phyloP scores from a whole-genome alignment of 495 filamentous ascomycete species.

The Lophium mytilinum region DNA sequence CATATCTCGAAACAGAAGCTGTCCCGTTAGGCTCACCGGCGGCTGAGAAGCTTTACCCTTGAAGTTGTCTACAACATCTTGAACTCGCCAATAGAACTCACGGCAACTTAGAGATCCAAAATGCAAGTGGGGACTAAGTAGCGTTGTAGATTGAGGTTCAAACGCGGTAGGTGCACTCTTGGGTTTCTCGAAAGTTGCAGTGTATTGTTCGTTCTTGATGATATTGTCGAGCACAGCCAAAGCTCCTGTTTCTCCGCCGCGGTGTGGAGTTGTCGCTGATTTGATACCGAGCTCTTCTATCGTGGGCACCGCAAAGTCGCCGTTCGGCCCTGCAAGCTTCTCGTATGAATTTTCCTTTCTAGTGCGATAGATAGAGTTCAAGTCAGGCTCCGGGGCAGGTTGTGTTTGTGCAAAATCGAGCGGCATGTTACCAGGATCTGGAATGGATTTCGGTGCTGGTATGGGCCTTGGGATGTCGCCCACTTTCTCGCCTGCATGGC shows the following conservation, averaged over 20 bases:
- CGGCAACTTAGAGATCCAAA: conserved; percentile 57
- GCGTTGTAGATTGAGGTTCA: conserved; percentile 57
- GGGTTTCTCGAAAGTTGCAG: conserved; percentile 61
- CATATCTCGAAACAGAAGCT: conserved; percentile 68
- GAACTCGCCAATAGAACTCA: conserved; percentile 60
- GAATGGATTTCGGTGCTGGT: conserved; percentile 45
- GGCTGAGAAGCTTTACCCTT: conserved; percentile 41
- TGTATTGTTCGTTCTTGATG: conserved; percentile 51
- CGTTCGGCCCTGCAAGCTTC: conserved; percentile 50
- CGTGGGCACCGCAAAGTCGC: conserved; percentile 54
- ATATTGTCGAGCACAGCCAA: conserved; percentile 43
- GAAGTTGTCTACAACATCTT: conserved; percentile 43
- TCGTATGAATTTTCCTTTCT: conserved; percentile 46
- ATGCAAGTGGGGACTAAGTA: conserved; percentile 63
- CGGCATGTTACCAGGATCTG: conserved; percentile 52
- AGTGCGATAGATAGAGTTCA: conserved; percentile 45
- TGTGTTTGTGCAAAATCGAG: conserved; percentile 46
- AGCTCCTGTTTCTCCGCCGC: conserved; percentile 55
- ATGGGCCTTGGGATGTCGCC: conserved; percentile 50
- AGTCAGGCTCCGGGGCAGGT: conserved; percentile 40
- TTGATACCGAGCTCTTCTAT: conserved; percentile 55
- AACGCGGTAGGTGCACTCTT: conserved; percentile 62
- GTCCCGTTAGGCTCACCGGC: conserved; percentile 56
- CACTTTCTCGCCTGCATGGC: conserved; percentile 38
- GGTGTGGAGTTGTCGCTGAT: conserved; percentile 48